A percentile compares a stretch with the other conserved stretches of the same genome.
Evolutionary conservation across 768 basidiomycete species (phyloP).

Genomic region (Rubroboletus satanas): DNA sequence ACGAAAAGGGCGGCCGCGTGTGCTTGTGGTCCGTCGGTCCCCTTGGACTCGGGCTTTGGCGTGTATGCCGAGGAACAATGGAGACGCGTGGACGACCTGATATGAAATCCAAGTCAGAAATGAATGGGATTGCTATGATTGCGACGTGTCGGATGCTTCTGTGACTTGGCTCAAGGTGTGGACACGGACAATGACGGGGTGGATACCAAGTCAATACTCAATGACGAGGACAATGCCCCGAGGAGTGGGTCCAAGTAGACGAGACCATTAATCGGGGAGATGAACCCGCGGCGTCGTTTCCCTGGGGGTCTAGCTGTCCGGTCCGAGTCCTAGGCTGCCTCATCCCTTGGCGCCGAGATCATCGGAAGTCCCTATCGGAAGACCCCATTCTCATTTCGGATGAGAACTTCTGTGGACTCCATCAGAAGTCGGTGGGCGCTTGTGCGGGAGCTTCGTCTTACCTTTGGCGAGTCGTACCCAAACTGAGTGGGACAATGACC

Average conservation of each 20-base stretch:
- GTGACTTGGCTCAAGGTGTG: background rate
- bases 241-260: background rate
- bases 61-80: conserved; percentile 5
- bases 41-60: background rate
- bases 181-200: background rate
- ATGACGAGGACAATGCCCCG: background rate
- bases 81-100: background rate
- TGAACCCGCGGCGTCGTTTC: background rate
- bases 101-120: background rate
- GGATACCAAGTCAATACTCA: background rate
- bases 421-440: background rate
- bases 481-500: background rate
- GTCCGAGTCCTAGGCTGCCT: background rate
- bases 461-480: background rate
- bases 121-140: background rate
- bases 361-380: background rate
- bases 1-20: background rate
- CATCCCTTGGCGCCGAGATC: background rate
- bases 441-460: background rate
- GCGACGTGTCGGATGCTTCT: background rate
- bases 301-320: background rate
- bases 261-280: background rate
- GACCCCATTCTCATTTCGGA: background rate
- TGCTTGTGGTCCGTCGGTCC: background rate
- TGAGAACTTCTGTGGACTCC: background rate